A percentile compares a stretch with the other conserved stretches of the same genome.
Conservation (phyloP, 805 yeast genomes). For the Saturnispora serradocipensis region DNA sequence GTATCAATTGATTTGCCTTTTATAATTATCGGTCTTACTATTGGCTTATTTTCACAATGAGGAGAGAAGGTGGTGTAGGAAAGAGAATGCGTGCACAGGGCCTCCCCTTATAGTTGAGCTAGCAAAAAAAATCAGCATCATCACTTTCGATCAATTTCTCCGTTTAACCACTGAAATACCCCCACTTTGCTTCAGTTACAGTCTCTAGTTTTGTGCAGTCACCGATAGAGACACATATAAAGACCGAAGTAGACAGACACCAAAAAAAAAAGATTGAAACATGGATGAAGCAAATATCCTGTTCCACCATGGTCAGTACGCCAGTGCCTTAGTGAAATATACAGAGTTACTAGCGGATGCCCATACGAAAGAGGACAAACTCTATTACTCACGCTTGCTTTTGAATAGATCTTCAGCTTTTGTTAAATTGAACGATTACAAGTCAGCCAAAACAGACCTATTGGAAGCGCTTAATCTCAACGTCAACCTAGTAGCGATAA, state of each 20-base stretch:
- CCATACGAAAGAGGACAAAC: neutral
- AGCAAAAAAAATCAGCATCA: neutral
- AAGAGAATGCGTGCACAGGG: neutral
- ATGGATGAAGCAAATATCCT: neutral
- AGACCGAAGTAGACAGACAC: neutral
- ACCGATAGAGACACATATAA: neutral
- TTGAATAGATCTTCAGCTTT: neutral
- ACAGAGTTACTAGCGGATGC: neutral
- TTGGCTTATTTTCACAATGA: neutral
- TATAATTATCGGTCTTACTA: neutral
- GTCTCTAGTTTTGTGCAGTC: neutral
- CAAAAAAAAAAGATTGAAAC: neutral
- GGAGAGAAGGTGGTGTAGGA: neutral
- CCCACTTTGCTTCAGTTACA: neutral
- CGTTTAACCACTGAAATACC: neutral
- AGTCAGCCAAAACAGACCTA: slow-evolving; percentile 3
- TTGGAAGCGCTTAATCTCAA: neutral
- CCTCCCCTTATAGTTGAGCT: neutral
- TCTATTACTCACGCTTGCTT: neutral
- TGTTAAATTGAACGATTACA: neutral
- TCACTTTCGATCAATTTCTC: neutral
- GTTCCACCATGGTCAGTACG: neutral
- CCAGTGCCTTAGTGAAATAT: neutral
- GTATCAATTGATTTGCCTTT: neutral
- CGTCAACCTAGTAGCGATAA: neutral